Evolutionary conservation across 345 rosid genomes (phyloP), one percentile per base, ranked within the genome.

Genomic region (Passiflora organensis): DNA sequence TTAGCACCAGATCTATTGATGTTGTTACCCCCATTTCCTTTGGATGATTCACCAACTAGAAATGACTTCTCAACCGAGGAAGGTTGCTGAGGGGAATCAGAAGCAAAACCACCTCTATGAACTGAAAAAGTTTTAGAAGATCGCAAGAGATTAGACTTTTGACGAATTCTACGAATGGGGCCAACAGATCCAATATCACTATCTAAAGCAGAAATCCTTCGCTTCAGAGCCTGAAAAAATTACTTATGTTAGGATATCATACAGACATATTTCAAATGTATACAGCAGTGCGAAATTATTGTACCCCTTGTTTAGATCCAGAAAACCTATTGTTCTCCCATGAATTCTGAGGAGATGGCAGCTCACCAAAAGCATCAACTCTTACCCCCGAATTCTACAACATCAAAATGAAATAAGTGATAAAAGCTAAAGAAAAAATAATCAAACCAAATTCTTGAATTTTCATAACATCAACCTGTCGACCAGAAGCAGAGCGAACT

Each of bases 141-240:
- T 56, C 80, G 71, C 55, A 76, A 56, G 51, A 84, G 76, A 63
- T 76, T 84, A 32, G 94, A 77, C 59, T 93, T 93, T 64, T 89
- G 95, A 34, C 97, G 89, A 63, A 85, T 85, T 69, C 97, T 84
- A 28, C 97, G 89, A 59, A 89, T 77, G 61, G 97, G 88, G 45
- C 95, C 96, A 59, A 75, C 72, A 62, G 90, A 78, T 44, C 90
- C 86, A 6, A 85, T 74, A 71, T 78, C 95, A 80, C 66, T 78
- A 52, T 94, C 93, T 28, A 94, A 73, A 38, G 79, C 84, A 22
- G 91, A 81, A 70, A 83, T 84, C 74, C 91, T 70, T 48, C 93
- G 80, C 65, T 94, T 89, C 48, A 79, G 71, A 65, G 72, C 73
- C 99, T 94, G 74, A 72, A 69, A 57, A 37, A 32, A 43, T 10